These are phyloP conservation scores for Malus hybrid DNA, from an alignment of 331 rosid genomes.

Conservation along the genomic window DNA sequence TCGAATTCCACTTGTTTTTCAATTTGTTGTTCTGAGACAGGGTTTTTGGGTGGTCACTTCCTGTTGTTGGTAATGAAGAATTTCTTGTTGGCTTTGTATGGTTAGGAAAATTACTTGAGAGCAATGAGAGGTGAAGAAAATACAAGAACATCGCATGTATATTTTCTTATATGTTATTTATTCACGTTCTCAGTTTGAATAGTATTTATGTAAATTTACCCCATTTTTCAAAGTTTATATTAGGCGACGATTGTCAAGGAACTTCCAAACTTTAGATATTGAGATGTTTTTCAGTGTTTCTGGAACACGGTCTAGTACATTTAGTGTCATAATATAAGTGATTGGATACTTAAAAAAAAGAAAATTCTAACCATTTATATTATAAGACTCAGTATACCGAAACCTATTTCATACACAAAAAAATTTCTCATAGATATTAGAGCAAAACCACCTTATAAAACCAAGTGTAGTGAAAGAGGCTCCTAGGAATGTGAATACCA, in stretches of 20 bases:
- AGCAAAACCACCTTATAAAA: not conserved
- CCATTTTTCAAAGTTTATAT: not conserved
- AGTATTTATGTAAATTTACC: not conserved
- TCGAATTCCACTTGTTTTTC: not conserved
- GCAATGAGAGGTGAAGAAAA: not conserved
- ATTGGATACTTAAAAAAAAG: too few relatives aligned
- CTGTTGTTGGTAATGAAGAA: not conserved
- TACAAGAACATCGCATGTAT: not conserved
- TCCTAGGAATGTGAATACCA: not conserved
- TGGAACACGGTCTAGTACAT: too few relatives aligned
- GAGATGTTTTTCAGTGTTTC: too few relatives aligned
- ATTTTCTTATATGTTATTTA: too few relatives aligned
- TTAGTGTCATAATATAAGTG: too few relatives aligned
- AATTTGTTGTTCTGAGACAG: not conserved
- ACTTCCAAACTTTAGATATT: not conserved
- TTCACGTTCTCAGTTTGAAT: too few relatives aligned
- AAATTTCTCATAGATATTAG: not conserved
- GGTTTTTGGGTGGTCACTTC: not conserved
- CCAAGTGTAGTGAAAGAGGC: not conserved
- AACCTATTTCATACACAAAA: too few relatives aligned
- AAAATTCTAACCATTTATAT: too few relatives aligned
- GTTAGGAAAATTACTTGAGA: not conserved
- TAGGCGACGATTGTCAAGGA: not conserved
- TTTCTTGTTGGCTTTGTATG: not conserved
- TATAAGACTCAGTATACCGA: too few relatives aligned